Evolutionary conservation across 1,139 yeast species (phyloP), one percentile per base, ranked within the genome.

Genomic region (Geotrichum armillariae): DNA sequence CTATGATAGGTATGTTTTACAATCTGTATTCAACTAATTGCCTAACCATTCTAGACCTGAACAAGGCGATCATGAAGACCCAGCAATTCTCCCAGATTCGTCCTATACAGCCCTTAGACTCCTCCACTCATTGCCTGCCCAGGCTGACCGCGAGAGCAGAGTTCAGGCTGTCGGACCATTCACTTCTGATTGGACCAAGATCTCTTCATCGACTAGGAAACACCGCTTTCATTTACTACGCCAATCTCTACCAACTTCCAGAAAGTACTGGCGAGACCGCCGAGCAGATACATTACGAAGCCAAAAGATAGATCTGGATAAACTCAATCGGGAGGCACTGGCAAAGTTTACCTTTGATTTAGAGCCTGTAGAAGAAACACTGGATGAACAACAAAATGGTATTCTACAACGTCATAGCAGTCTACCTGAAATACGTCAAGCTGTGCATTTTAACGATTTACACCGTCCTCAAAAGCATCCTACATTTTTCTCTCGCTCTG

Each of bases 61-160:
- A n/a, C 25, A 27, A 22, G 5, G 18, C 16, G 34, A 35, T 5
- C 20, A 39, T 2, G 36, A 41, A 17, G 49, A 39, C 16, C 44
- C 41, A 8, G 40, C 45, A 14, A n/a, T 44, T 8, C 36, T 73
- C 3, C 77, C 77, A 1, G 58, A 57, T 20, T 56, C 63, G 20
- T 81, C 90, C 3, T 83, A 79, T 66, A 83, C 91, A 0, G 88
- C 90, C 0, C 76, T 77, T 53, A 71, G 89, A 51, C 69, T 89
- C 36, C 69, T 76, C 34, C 80, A 82, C 61, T 73, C 80, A 12
- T 69, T 75, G 1, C 75, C 86, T 0, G 56, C 65, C 6, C 77
- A 78, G 42, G 65, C 87, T 6, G 73, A 82, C 35, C 69, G 71
- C 21, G 71, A 74, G 9, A 74, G 88, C 0, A 69, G 75, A 43